Evolutionary conservation across 169 alveolate species (phyloP).

Genomic region (Plasmodium inui): DNA sequence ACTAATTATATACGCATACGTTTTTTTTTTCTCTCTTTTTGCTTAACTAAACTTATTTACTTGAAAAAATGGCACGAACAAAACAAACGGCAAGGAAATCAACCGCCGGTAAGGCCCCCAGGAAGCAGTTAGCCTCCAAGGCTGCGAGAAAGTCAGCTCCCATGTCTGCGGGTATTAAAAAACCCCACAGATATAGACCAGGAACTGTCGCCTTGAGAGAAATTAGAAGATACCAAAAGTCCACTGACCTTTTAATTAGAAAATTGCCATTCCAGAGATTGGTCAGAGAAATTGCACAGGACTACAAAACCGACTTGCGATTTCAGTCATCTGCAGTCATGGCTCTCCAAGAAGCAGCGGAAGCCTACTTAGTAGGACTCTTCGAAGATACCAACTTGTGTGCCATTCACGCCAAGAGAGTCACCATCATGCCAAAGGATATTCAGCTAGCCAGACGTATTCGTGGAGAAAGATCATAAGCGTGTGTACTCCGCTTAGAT

Average conservation of each 20-base stretch:
- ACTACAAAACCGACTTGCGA: conserved; percentile 98
- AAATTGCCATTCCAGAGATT: conserved; percentile 99
- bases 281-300: conserved; percentile 98
- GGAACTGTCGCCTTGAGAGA: conserved; percentile 99
- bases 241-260: conserved; percentile 97
- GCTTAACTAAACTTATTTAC: neutral
- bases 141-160: conserved; percentile 97
- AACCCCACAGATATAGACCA: conserved; percentile 97
- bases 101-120: conserved; percentile 98
- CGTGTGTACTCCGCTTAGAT: neutral
- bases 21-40: neutral
- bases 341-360: conserved; percentile 99
- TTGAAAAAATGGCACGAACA: conserved; percentile 94
- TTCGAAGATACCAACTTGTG: conserved; percentile 99
- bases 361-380: conserved; percentile 98
- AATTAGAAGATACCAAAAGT: conserved; percentile 97
- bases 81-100: conserved; percentile 98
- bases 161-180: conserved; percentile 93
- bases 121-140: conserved; percentile 96
- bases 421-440: conserved; percentile 99
- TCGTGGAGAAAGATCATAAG: conserved; percentile 96
- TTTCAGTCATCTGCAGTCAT: conserved; percentile 99
- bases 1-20: neutral
- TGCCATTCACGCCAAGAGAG: conserved; percentile 99
- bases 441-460: conserved; percentile 98